phyloP scores from a whole-genome alignment of 2,329 filamentous ascomycete species.

The Malbranchea cinnamomea region DNA sequence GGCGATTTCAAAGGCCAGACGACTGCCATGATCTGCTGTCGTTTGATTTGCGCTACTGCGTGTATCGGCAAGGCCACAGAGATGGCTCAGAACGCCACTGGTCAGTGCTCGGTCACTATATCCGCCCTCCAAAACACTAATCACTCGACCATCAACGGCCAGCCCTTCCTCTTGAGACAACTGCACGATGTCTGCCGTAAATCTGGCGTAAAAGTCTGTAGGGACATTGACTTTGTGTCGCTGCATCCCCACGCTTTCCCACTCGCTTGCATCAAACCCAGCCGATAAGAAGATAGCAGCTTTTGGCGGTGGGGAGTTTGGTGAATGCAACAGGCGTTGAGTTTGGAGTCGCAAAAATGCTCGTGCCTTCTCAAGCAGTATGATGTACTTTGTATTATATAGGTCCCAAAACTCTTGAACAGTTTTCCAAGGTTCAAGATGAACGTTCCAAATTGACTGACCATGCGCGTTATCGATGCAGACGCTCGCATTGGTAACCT shows the following conservation, averaged over 20 bases:
- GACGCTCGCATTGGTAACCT: slow-evolving; percentile 83
- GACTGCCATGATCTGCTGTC: slow-evolving; percentile 19
- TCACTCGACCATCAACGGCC: slow-evolving; percentile 64
- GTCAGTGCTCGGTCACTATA: slow-evolving; percentile 86
- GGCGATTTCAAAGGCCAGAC: slow-evolving; percentile 45
- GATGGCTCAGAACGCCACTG: slow-evolving; percentile 78
- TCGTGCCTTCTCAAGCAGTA: slow-evolving; percentile 68
- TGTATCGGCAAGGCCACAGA: slow-evolving; percentile 60
- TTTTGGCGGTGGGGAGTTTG: slow-evolving; percentile 50
- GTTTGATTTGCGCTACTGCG: slow-evolving; percentile 13
- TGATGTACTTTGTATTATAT: slow-evolving; percentile 63
- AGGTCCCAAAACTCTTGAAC: slow-evolving; percentile 76
- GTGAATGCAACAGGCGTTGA: slow-evolving; percentile 40
- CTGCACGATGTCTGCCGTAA: slow-evolving; percentile 71
- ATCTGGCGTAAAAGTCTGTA: slow-evolving; percentile 86
- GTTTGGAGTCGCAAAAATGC: slow-evolving; percentile 62
- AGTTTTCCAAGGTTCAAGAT: slow-evolving; percentile 74
- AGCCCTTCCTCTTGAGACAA: slow-evolving; percentile 68
- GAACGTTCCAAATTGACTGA: slow-evolving; percentile 92
- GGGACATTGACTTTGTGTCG: slow-evolving; percentile 90
- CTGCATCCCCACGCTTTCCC: slow-evolving; percentile 87
- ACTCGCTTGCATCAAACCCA: slow-evolving; percentile 93
- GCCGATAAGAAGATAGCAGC: slow-evolving; percentile 90
- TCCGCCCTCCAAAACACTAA: slow-evolving; percentile 89
- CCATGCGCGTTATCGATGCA: slow-evolving; percentile 91